A percentile compares a stretch with the other conserved stretches of the same genome.
These are phyloP conservation scores for Saccharomyces jurei DNA, from an alignment of 805 yeast species.

Conservation along the genomic window DNA sequence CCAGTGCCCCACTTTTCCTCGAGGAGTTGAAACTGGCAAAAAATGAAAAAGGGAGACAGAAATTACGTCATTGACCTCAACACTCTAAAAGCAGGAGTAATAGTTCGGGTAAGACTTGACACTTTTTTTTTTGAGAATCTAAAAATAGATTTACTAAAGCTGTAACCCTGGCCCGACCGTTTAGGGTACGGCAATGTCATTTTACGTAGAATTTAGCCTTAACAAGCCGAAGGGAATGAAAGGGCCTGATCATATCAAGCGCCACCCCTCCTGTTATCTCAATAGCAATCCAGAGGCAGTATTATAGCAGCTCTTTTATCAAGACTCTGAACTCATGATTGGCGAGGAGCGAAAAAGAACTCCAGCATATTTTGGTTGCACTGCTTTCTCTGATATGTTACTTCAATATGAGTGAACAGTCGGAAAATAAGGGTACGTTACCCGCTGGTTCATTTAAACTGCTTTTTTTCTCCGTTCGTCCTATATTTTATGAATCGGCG, in stretches of 20 bases:
- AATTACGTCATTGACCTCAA: not conserved
- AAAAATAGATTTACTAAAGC: not conserved
- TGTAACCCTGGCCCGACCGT: not conserved
- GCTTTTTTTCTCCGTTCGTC: not conserved
- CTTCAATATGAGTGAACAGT: too few relatives aligned
- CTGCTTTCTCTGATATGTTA: not conserved
- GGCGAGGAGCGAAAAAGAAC: not conserved
- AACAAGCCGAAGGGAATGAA: not conserved
- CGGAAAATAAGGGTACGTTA: not conserved
- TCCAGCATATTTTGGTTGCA: not conserved
- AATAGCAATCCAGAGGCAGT: not conserved
- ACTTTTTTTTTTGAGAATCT: not conserved
- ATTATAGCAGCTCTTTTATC: not conserved
- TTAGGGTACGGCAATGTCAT: not conserved
- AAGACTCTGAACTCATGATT: not conserved
- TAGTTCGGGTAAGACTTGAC: not conserved
- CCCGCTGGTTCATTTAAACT: not conserved
- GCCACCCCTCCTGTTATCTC: not conserved
- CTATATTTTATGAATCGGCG: not conserved
- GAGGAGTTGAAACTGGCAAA: not conserved
- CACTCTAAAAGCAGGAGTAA: not conserved
- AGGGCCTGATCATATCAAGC: not conserved
- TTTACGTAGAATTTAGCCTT: not conserved
- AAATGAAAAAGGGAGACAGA: not conserved
- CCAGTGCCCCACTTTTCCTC: not conserved